Base-by-base conservation (phyloP, 179 eudicot species). In the Actinidia arguta region DNA sequence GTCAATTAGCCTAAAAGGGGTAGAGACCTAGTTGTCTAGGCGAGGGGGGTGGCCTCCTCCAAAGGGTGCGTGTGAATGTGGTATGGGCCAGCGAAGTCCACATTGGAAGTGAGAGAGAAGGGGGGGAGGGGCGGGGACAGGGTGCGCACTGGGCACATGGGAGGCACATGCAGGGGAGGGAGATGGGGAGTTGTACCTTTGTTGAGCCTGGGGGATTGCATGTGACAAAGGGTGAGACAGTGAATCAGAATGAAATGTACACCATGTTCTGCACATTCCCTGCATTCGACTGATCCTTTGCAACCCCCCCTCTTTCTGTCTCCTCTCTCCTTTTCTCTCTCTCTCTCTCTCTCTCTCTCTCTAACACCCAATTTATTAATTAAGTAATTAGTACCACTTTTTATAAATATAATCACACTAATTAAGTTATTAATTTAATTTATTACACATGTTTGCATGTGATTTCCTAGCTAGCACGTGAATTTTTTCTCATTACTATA, bases 181-280 rank as follows among this genome's bases (percentile, higher is more conserved):
- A 12, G 25, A 7, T 47, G 10, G 12, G 6, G 75, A 3, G 55
- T 4, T 25, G 12, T 24, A 71, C 16, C 70, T 56, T 7, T 75
- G 51, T 74, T 36, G 73, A 4, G 11, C 4, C 18, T 44, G 71
- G 55, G 71, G 71, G 54, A n/a, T 46, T 72, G 78, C 70, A 80
- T 80, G 78, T 78, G 81, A 73, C 55, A 25, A 56, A 78, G 56
- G 54, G 81, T 17, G 39, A 31, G 86, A 80, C 84, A 84, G 84
- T 76, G 81, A 67, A 75, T 80, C 83, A 84, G 83, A 71, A 79
- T 61, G 39, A 84, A 70, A 44, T 81, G 83, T 18, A 78, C 61
- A 27, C 59, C 85, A 83, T 79, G 82, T 83, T 54, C 85, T 78
- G 79, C 85, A 83, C 85, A 81, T 84, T 84, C 86, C 86, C 83